Evolutionary conservation across 2,329 filamentous ascomycete genomes (phyloP).

Genomic region (Cladosporium sp.): DNA sequence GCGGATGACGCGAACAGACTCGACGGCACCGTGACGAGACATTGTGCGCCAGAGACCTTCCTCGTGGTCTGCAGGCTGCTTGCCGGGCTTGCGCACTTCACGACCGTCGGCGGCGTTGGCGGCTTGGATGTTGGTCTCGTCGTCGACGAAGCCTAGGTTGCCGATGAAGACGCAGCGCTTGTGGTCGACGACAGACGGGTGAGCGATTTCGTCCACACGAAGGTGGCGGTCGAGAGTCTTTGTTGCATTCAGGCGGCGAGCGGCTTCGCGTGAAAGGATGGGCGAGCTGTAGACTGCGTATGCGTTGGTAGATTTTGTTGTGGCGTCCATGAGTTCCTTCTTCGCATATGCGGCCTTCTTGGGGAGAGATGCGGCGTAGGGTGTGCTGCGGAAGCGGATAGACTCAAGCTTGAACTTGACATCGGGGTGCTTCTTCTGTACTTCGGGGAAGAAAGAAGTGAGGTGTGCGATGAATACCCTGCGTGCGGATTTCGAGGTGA

Average conservation of each 20-base stretch:
- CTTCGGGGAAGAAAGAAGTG: slow-evolving; percentile 66
- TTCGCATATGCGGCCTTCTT: slow-evolving; percentile 95
- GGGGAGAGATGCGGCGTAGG: slow-evolving; percentile 78
- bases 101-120: slow-evolving; percentile 62
- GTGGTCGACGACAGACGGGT: slow-evolving; percentile 79
- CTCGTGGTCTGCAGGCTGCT: slow-evolving; percentile 76
- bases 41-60: slow-evolving; percentile 90
- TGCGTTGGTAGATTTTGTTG: slow-evolving; percentile 89
- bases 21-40: slow-evolving; percentile 74
- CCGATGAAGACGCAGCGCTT: slow-evolving; percentile 93
- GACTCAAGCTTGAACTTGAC: slow-evolving; percentile 72
- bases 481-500: slow-evolving; percentile 78
- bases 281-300: slow-evolving; percentile 85
- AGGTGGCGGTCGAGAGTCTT: slow-evolving; percentile 83
- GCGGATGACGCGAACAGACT: slow-evolving; percentile 89
- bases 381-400: slow-evolving; percentile 88
- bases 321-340: slow-evolving; percentile 85
- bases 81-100: slow-evolving; percentile 67
- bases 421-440: slow-evolving; percentile 42
- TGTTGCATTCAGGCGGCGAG: slow-evolving; percentile 77
- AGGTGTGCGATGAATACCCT: slow-evolving; percentile 77
- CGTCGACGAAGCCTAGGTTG: slow-evolving; percentile 93
- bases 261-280: slow-evolving; percentile 73
- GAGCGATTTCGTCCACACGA: slow-evolving; percentile 85
- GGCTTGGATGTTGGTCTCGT: slow-evolving; percentile 69